Base-by-base conservation (phyloP, 2,329 filamentous ascomycete species). In the Akanthomyces lecanii region DNA sequence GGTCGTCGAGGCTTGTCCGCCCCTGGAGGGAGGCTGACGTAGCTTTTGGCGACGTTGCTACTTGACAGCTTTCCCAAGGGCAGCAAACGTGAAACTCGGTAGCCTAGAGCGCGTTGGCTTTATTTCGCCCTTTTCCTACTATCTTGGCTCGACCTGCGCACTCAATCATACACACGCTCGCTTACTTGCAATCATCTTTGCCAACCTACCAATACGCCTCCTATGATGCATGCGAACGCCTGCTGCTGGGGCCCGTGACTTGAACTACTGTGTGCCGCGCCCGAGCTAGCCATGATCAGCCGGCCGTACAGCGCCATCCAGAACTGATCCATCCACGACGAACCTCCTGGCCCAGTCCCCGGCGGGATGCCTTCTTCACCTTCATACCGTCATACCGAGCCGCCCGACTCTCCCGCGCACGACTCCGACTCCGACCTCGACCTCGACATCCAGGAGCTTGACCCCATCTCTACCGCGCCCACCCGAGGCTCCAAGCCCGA, bases 361-460 rank as follows among this genome's bases (percentile, higher is more conserved):
- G 60, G 75, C 81, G 82, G 81, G 74, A 85, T 87, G 84, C 81
- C 84, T 82, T 75, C 81, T 71, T 76, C 79, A 78, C 77, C 77
- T 62, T 74, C 79, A 40, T 80, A 81, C 73, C 80, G 78, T 71
- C 76, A 78, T 69, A 78, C 84, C 71, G 83, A 88, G 74, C 83
- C 84, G 71, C 87, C 87, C 76, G 86, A 89, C 76, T 85, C 84
- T 65, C 82, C 82, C 65, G 76, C 79, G 70, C 80, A 87, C 76
- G 89, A 92, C 72, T 90, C 88, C 72, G 90, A 93, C 73, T 91
- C 88, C 56, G 79, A 88, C 63, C 75, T 77, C 66, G 89, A 94
- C 73, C 85, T 95, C 70, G 89, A 93, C 70, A 82, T 92, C 68
- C 84, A 91, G 71, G 91, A 94, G 79, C 86, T 95, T 68, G 90